Base-by-base conservation (phyloP, 169 alveolate genomes). In the Fabrea salina region DNA sequence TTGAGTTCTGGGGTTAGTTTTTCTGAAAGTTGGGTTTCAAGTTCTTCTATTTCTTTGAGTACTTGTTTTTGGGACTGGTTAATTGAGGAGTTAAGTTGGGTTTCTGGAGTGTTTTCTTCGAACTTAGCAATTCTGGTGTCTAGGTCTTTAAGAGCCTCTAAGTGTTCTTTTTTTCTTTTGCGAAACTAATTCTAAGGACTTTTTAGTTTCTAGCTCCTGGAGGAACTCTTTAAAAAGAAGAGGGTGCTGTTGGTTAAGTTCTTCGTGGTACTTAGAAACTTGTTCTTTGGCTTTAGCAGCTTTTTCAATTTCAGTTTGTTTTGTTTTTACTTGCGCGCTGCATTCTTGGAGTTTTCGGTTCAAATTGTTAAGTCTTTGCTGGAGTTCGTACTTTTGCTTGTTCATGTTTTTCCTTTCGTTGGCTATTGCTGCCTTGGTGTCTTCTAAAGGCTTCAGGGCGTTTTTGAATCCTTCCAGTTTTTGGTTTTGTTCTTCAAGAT, bases 401-500 rank as follows among this genome's bases (percentile, higher is more conserved):
- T 37, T 41, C 4, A 64, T 25, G 4, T 22, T 40, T 64, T 64
- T 33, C 41, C 37, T 11, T 30, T 64, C 75, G 16, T 64, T 56
- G 16, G 16, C 27, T 37, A 64, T 64, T 0, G 75, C 41, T 19
- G 16, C 37, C 32, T 19, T 35, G 19, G 75, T 64, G 75, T 64
- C 75, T 64, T 64, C 75, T 4, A 64, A n/a, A 35, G 75, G 75
- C 30, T 64, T 64, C 19, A 64, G 33, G 33, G 75, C 75, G 7
- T n/a, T 39, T 64, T 40, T 33, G 30, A 64, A 64, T 0, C 57
- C 54, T 64, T 64, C 75, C 2, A 64, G 75, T 41, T 41, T 64
- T 35, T 7, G 37, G 50, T 1, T 33, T 41, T 64, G 75, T 40
- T 64, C 37, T 5, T 64, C 75, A 25, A 39, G 35, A 25, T 39